Evolutionary conservation across 1,284 basidiomycete genomes (phyloP).

Genomic region (Cryptococcus depauperatus): DNA sequence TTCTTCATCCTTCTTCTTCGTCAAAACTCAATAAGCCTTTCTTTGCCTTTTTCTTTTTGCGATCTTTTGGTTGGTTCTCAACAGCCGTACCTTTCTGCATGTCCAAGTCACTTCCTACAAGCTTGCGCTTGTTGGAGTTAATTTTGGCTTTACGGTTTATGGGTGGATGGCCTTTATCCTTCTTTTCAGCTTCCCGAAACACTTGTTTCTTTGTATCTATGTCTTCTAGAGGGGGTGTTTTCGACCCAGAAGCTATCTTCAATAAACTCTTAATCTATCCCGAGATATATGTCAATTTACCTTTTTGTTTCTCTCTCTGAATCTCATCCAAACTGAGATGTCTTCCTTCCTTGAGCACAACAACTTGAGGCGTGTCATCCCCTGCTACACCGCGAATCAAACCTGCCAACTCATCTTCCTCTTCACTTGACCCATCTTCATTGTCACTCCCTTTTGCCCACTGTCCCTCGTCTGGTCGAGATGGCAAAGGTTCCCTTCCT

Average conservation of each 20-base stretch:
- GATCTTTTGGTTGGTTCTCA: constrained; percentile 11
- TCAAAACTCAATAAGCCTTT: constrained; percentile 41
- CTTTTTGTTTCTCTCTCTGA: constrained; percentile 65
- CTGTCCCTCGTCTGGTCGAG: constrained; percentile 31
- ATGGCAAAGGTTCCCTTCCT: constrained; percentile 26
- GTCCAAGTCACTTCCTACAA: constrained; percentile 22
- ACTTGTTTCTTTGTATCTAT: not conserved
- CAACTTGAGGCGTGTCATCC: constrained; percentile 76
- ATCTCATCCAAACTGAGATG: constrained; percentile 67
- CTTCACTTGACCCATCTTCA: constrained; percentile 14
- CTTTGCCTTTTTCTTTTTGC: constrained; percentile 38
- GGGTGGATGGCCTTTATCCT: constrained; percentile 2
- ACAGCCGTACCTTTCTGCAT: constrained; percentile 4
- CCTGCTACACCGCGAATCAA: constrained; percentile 62
- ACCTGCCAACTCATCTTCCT: constrained; percentile 58
- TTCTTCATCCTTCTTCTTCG: constrained; percentile 26
- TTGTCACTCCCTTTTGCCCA: constrained; percentile 37
- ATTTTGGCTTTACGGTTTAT: constrained; percentile 12
- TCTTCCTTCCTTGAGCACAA: constrained; percentile 74
- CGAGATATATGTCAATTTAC: too few species aligned
- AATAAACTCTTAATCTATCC: too few species aligned
- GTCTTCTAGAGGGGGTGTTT: constrained; percentile 1
- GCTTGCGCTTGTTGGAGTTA: constrained; percentile 30
- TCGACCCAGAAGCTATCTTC: constrained; percentile 20
- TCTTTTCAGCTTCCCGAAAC: not conserved